A percentile compares a stretch with the other conserved stretches of the same genome.
These are phyloP conservation scores for Beauveria caledonica DNA, from an alignment of 2,329 filamentous ascomycete genomes.

Conservation along the genomic window DNA sequence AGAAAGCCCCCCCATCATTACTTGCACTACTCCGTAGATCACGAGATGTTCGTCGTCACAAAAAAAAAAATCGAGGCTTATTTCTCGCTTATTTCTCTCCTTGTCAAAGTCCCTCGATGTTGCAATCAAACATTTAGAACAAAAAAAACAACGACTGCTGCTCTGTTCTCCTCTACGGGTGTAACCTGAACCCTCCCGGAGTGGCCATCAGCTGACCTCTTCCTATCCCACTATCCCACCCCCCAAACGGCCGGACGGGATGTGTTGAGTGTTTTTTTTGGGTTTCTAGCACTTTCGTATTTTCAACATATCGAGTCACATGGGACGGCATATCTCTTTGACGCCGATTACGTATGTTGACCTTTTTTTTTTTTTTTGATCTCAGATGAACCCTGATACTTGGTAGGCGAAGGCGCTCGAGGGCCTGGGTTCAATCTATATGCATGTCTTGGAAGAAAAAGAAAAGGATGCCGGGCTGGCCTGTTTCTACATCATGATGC, in stretches of 20 bases:
- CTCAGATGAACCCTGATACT: background rate
- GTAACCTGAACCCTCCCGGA: background rate
- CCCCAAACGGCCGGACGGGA: no score
- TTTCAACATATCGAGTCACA: no score
- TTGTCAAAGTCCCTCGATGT: no score
- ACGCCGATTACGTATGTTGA: no score
- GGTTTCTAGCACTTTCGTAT: no score
- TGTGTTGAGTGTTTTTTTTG: no score
- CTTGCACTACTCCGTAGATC: background rate
- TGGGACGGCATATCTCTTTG: no score
- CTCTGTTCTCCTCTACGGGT: background rate
- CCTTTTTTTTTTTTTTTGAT: background rate
- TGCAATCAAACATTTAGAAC: background rate
- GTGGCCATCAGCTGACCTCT: background rate
- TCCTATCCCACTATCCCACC: background rate
- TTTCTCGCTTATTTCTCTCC: no score
- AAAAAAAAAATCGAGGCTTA: background rate
- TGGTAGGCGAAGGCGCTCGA: background rate
- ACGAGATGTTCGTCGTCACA: background rate
- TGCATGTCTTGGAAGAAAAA: background rate
- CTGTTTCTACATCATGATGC: background rate
- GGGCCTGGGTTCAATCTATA: background rate
- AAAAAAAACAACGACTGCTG: background rate
- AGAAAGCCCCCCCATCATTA: no score
- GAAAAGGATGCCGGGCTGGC: background rate